These are phyloP conservation scores for Phytopythium kandeliae DNA, from an alignment of 352 stramenopile species.

Conservation along the genomic window DNA sequence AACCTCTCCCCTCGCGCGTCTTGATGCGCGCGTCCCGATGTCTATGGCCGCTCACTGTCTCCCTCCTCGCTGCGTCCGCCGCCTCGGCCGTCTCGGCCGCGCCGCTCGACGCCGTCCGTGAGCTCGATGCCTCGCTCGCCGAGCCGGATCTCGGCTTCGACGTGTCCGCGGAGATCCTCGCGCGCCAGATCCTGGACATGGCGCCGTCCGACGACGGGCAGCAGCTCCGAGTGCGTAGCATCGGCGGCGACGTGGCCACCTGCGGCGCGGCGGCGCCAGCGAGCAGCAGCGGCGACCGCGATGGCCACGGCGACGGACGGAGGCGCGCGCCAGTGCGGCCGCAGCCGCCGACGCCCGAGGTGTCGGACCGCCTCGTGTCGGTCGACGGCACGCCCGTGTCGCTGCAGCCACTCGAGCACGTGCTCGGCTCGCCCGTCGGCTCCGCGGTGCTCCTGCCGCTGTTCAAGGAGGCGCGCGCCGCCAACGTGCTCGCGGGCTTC, in stretches of 20 bases:
- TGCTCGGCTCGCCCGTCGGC: constrained; percentile 31
- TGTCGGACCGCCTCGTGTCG: constrained; percentile 36
- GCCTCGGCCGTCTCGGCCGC: neutral
- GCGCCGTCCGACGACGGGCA: constrained; percentile 17
- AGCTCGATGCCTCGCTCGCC: neutral
- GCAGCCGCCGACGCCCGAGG: neutral
- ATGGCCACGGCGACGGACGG: no score
- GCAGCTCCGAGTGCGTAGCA: constrained; percentile 15
- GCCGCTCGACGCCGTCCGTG: neutral
- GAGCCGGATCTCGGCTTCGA: constrained; percentile 19
- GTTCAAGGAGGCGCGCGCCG: constrained; percentile 23
- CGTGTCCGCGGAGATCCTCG: constrained; percentile 19
- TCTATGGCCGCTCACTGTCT: no score
- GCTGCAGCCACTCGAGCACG: constrained; percentile 34
- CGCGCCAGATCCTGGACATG: constrained; percentile 20
- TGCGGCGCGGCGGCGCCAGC: neutral
- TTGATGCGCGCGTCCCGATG: no score
- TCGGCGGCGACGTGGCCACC: constrained; percentile 6
- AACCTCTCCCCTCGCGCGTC: no score
- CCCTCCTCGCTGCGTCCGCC: no score
- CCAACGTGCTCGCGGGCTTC: constrained; percentile 51
- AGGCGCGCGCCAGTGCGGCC: neutral
- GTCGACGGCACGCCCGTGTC: constrained; percentile 43
- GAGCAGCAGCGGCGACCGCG: no score
- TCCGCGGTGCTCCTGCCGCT: constrained; percentile 40